These are phyloP conservation scores for Diaporthe longicolla DNA, from an alignment of 2,329 filamentous ascomycete genomes.

Conservation along the genomic window DNA sequence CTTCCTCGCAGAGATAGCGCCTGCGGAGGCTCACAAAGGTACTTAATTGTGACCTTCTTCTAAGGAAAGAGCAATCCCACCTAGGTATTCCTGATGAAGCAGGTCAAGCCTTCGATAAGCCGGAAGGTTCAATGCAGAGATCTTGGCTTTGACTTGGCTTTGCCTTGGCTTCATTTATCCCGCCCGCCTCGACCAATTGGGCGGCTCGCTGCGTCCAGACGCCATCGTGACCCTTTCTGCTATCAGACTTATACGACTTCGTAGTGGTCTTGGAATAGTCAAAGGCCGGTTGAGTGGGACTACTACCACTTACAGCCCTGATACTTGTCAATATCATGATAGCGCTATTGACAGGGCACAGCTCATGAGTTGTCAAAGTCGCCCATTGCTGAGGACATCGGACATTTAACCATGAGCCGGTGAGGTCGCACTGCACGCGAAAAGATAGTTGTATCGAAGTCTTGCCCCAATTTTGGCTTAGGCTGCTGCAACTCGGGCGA, in stretches of 20 bases:
- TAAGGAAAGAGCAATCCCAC: constrained; percentile 7
- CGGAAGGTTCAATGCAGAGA: constrained; percentile 19
- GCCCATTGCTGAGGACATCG: too few relatives aligned
- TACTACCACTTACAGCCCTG: neutral
- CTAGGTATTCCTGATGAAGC: constrained; percentile 22
- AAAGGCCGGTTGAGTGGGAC: neutral
- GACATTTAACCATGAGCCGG: neutral
- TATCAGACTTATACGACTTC: constrained; percentile 20
- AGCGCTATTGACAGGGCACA: constrained; percentile 6
- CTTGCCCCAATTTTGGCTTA: neutral
- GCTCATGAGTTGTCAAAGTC: neutral
- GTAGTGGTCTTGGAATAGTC: neutral
- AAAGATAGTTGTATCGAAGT: neutral
- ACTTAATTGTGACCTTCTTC: constrained; percentile 19
- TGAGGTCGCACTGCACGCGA: neutral
- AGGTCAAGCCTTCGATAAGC: constrained; percentile 31
- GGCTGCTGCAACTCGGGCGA: neutral
- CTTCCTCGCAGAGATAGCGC: constrained; percentile 31
- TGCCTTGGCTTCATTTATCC: constrained; percentile 27
- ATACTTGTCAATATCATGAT: neutral
- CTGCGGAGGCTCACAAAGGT: neutral
- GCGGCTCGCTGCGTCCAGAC: neutral
- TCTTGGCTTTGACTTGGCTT: constrained; percentile 36
- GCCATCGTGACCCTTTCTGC: constrained; percentile 22
- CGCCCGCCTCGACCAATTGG: constrained; percentile 12